Conservation (phyloP, 768 basidiomycete species). For the Tylopilus intermedius region DNA sequence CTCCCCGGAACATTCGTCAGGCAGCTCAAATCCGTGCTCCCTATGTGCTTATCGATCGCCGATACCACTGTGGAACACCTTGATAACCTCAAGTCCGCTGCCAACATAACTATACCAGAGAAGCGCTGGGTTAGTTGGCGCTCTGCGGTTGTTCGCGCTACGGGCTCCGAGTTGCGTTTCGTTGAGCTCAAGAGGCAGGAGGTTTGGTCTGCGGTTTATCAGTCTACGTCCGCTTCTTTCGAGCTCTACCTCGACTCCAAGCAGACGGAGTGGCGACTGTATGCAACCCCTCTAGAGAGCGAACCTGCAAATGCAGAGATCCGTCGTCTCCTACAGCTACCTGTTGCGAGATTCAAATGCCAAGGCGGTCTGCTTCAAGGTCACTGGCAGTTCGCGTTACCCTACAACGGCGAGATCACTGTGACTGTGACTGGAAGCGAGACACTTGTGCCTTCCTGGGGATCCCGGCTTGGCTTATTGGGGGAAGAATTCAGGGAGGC, state of each 20-base stretch:
- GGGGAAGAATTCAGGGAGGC: constrained; percentile 62
- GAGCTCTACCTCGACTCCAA: constrained; percentile 74
- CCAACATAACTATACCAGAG: constrained; percentile 41
- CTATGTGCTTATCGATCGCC: constrained; percentile 74
- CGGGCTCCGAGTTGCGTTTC: constrained; percentile 68
- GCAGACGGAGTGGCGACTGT: constrained; percentile 85
- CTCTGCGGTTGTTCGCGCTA: constrained; percentile 57
- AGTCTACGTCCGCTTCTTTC: constrained; percentile 62
- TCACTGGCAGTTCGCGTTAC: constrained; percentile 77
- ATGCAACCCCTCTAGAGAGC: constrained; percentile 57
- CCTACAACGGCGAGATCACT: constrained; percentile 47
- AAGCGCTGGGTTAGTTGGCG: constrained; percentile 68
- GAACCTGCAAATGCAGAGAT: constrained; percentile 79
- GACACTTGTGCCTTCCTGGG: constrained; percentile 79
- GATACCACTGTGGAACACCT: constrained; percentile 49
- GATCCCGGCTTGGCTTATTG: constrained; percentile 69
- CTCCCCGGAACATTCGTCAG: constrained; percentile 71
- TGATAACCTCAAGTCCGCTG: constrained; percentile 40
- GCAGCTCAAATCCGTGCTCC: constrained; percentile 71
- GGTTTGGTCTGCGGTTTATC: constrained; percentile 79
- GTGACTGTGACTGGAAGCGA: constrained; percentile 57
- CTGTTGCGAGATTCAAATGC: constrained; percentile 72
- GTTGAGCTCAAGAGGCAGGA: constrained; percentile 83
- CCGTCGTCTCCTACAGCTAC: constrained; percentile 64
- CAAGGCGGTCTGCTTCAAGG: constrained; percentile 57